These are phyloP conservation scores for Cinchona pubescens DNA, from an alignment of 257 asterid genomes.

Conservation along the genomic window DNA sequence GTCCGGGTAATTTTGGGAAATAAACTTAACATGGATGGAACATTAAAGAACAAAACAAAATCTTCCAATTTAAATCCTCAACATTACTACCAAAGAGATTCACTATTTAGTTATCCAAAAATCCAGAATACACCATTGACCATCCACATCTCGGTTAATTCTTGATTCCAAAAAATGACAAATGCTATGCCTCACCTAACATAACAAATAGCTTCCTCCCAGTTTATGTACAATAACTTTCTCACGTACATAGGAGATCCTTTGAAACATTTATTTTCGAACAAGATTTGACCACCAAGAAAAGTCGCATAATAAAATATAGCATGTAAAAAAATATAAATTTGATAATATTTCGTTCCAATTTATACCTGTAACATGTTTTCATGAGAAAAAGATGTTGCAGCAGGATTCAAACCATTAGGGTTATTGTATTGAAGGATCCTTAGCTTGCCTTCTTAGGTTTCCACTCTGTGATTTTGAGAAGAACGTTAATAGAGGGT, in stretches of 20 bases:
- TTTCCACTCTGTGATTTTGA: slow-evolving; percentile 48
- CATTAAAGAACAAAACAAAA: background rate
- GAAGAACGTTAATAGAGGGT: slow-evolving; percentile 7
- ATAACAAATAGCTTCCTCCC: background rate
- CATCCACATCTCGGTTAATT: no score
- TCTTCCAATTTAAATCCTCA: background rate
- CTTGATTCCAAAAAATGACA: background rate
- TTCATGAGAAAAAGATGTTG: slow-evolving; percentile 48
- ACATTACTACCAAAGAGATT: background rate
- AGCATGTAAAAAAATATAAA: background rate
- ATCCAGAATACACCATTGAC: background rate
- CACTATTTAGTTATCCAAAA: background rate
- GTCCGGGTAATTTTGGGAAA: background rate
- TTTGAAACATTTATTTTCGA: background rate
- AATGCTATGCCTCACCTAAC: background rate
- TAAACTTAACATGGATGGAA: background rate
- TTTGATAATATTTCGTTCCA: background rate
- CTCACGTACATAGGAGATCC: background rate
- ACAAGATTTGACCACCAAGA: background rate
- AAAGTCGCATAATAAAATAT: background rate
- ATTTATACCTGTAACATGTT: slow-evolving; percentile 69
- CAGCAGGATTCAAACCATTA: slow-evolving; percentile 44
- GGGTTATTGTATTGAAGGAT: slow-evolving; percentile 67
- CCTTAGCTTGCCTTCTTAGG: slow-evolving; percentile 98
- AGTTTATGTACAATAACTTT: background rate